These are phyloP conservation scores for Globisporangium splendens DNA, from an alignment of 352 stramenopile species.

Conservation along the genomic window DNA sequence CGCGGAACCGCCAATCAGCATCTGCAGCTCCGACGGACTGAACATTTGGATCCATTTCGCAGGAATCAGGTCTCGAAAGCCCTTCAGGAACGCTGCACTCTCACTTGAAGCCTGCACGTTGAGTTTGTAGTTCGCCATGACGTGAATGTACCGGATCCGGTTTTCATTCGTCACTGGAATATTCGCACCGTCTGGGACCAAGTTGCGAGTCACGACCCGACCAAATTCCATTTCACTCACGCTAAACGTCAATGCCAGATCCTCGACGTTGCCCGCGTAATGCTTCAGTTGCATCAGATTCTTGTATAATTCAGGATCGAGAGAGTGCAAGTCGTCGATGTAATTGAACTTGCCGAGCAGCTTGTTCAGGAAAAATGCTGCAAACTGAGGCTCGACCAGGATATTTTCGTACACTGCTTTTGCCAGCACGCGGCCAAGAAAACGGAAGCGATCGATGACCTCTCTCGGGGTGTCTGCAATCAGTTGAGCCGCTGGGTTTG, in stretches of 20 bases:
- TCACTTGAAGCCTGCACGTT: conserved; percentile 81
- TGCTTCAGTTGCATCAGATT: conserved; percentile 96
- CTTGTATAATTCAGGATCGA: conserved; percentile 93
- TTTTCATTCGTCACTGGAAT: conserved; percentile 92
- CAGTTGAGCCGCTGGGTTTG: conserved; percentile 86
- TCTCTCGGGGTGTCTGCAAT: conserved; percentile 74
- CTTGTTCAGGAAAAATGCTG: conserved; percentile 96
- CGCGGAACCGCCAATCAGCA: conserved; percentile 84
- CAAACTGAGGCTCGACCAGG: conserved; percentile 95
- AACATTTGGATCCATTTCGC: conserved; percentile 82
- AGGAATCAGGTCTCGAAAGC: conserved; percentile 75
- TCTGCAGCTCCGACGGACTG: conserved; percentile 91
- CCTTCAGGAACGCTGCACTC: conserved; percentile 59
- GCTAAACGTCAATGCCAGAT: conserved; percentile 95
- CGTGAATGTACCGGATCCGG: conserved; percentile 94
- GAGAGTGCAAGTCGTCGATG: conserved; percentile 90
- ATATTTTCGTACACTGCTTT: conserved; percentile 97
- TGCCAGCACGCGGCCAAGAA: conserved; percentile 92
- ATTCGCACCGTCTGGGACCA: conserved; percentile 86
- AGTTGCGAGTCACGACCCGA: conserved; percentile 44
- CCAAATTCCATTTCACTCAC: conserved; percentile 79
- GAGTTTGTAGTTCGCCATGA: conserved; percentile 96
- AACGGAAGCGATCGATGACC: conserved; percentile 91
- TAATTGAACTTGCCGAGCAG: conserved; percentile 89
- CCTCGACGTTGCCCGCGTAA: conserved; percentile 89